Conservation (phyloP, 2,329 filamentous ascomycete genomes). For the Helminthosporium solani region DNA sequence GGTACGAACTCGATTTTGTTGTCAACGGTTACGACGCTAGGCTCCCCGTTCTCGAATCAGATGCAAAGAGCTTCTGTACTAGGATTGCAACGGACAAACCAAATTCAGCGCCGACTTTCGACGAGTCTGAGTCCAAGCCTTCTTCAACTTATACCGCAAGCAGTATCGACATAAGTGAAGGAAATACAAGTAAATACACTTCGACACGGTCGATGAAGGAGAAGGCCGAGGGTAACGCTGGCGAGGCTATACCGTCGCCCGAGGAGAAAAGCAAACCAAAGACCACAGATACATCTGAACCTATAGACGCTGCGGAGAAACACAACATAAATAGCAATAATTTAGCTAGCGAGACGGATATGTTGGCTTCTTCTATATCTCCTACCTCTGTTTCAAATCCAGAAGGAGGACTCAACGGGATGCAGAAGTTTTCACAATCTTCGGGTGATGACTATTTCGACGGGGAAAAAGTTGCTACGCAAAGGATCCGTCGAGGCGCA, state of each 20-base stretch:
- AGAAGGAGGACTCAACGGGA: too few species aligned
- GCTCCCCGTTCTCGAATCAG: conserved; percentile 2
- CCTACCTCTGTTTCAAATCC: too few species aligned
- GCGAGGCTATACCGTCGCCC: background rate
- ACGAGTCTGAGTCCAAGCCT: background rate
- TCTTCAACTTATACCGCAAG: background rate
- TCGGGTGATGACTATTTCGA: background rate
- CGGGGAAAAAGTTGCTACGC: background rate
- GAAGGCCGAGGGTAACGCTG: background rate
- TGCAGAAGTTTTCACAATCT: background rate
- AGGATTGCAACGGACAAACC: background rate
- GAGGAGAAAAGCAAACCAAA: too few species aligned
- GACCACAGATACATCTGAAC: too few species aligned
- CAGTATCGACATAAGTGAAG: background rate
- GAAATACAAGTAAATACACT: background rate
- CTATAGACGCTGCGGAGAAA: too few species aligned
- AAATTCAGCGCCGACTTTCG: background rate
- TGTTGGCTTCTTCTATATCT: too few species aligned
- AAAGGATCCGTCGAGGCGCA: background rate
- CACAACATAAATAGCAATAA: too few species aligned
- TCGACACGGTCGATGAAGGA: background rate
- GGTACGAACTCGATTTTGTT: conserved; percentile 1
- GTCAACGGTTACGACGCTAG: conserved; percentile 9
- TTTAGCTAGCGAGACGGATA: too few species aligned
- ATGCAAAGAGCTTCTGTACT: conserved; percentile 7